Percentiles rank a stretch among this genome's conserved stretches.
phyloP scores from a whole-genome alignment of 2,329 filamentous ascomycete species.

The Arachnopeziza araneosa region DNA sequence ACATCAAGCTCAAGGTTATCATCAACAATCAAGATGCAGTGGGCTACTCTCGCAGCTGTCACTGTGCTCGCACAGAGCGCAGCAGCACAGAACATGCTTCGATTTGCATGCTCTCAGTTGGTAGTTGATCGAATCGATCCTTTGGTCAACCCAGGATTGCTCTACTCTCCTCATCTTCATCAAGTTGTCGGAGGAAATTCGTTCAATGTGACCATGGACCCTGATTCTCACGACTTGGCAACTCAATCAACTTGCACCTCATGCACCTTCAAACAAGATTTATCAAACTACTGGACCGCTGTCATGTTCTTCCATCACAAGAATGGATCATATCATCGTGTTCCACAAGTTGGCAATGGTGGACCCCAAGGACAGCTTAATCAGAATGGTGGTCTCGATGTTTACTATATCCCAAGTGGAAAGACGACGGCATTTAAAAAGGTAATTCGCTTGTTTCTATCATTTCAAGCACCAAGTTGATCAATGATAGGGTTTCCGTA shows the following conservation, averaged over 20 bases:
- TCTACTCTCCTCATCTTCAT: constrained; percentile 23
- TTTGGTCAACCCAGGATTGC: not conserved
- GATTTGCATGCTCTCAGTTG: not conserved
- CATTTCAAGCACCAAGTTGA: not conserved
- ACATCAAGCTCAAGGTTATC: not conserved
- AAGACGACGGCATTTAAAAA: constrained; percentile 13
- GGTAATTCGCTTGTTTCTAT: constrained; percentile 5
- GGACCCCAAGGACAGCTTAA: constrained; percentile 2
- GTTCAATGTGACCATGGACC: not conserved
- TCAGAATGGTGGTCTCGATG: constrained; percentile 13
- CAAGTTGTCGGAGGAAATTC: constrained; percentile 18
- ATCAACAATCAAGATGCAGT: constrained; percentile 29
- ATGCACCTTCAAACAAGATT: constrained; percentile 16
- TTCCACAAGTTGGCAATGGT: constrained; percentile 10
- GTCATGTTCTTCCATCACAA: constrained; percentile 18
- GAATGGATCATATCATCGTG: constrained; percentile 16
- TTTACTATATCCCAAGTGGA: constrained; percentile 15
- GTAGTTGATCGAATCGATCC: not conserved
- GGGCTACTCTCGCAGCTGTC: constrained; percentile 29
- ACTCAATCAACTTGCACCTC: constrained; percentile 11
- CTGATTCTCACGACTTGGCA: not conserved
- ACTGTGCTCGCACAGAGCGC: constrained; percentile 30
- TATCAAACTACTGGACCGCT: constrained; percentile 28
- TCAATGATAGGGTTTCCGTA: constrained; percentile 16
- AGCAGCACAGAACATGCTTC: constrained; percentile 16